These are phyloP conservation scores for Pichia nakasei DNA, from an alignment of 805 yeast genomes.

Conservation along the genomic window DNA sequence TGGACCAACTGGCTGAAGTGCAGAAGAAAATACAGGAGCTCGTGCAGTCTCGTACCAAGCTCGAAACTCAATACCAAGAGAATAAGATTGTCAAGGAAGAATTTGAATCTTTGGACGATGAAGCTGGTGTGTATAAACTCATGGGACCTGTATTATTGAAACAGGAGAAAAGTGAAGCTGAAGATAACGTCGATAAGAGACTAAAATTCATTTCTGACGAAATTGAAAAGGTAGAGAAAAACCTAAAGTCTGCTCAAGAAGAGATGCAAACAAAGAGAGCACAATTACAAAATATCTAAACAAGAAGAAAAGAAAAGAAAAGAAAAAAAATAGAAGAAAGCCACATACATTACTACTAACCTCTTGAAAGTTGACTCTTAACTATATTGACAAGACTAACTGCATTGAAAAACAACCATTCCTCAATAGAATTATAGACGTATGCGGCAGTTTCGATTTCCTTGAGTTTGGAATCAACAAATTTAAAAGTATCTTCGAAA, in stretches of 20 bases:
- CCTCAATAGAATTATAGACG: slow-evolving; percentile 56
- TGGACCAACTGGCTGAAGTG: slow-evolving; percentile 16
- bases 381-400: slow-evolving; percentile 57
- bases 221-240: slow-evolving; percentile 66
- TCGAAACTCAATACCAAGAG: slow-evolving; percentile 93
- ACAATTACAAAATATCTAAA: too few species aligned
- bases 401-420: slow-evolving; percentile 67
- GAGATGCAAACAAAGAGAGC: slow-evolving; percentile 50
- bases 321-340: too few species aligned
- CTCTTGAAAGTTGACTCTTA: slow-evolving; percentile 60
- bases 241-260: slow-evolving; percentile 47
- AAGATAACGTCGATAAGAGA: slow-evolving; percentile 76
- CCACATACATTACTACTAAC: slow-evolving; percentile 24
- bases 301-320: too few species aligned
- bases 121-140: slow-evolving; percentile 74
- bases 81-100: slow-evolving; percentile 83
- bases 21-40: slow-evolving; percentile 35
- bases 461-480: slow-evolving; percentile 52
- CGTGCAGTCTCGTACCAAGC: slow-evolving; percentile 66
- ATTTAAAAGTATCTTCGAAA: slow-evolving; percentile 49
- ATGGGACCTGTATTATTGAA: slow-evolving; percentile 91
- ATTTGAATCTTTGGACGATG: slow-evolving; percentile 48
- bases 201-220: slow-evolving; percentile 79
- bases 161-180: slow-evolving; percentile 78
- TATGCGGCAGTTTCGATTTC: slow-evolving; percentile 47